A percentile compares a stretch with the other conserved stretches of the same genome.
Evolutionary conservation across 768 basidiomycete species (phyloP).

Genomic region (Amanita exitialis): DNA sequence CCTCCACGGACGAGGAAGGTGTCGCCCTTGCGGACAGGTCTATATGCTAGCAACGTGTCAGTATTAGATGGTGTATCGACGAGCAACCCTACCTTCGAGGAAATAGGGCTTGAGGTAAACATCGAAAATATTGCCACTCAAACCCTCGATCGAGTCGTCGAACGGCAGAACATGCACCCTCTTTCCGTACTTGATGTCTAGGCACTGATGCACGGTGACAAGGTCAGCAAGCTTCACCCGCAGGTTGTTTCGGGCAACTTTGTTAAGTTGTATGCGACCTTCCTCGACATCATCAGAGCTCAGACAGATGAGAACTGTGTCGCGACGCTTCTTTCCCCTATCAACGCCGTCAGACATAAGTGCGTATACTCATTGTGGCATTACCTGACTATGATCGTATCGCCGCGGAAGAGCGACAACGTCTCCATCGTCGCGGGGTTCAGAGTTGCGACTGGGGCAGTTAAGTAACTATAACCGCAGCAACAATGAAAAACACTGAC

Average conservation of each 20-base stretch:
- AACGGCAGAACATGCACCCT: conserved; percentile 95
- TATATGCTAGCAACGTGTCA: conserved; percentile 51
- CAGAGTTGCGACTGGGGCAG: conserved; percentile 72
- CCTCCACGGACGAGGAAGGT: conserved; percentile 99
- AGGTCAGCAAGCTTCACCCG: conserved; percentile 97
- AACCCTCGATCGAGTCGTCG: conserved; percentile 95
- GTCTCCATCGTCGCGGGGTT: conserved; percentile 96
- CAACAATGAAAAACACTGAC: conserved; percentile 26
- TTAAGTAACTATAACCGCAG: neutral
- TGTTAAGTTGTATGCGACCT: conserved; percentile 97
- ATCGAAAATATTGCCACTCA: conserved; percentile 97
- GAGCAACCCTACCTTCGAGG: conserved; percentile 62
- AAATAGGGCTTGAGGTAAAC: conserved; percentile 99
- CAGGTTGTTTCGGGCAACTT: conserved; percentile 98
- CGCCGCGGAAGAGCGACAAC: conserved; percentile 90
- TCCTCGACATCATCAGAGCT: conserved; percentile 96
- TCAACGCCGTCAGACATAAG: conserved; percentile 2
- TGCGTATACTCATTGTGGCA: neutral
- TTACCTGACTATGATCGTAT: conserved; percentile 90
- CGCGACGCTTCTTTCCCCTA: conserved; percentile 95
- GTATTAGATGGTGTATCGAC: neutral
- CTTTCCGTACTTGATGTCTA: conserved; percentile 99
- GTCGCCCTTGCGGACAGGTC: conserved; percentile 93
- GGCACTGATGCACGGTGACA: conserved; percentile 90
- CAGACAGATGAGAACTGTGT: conserved; percentile 95